Conservation (phyloP, 1,284 basidiomycete genomes). For the Heterobasidion parviporum region DNA sequence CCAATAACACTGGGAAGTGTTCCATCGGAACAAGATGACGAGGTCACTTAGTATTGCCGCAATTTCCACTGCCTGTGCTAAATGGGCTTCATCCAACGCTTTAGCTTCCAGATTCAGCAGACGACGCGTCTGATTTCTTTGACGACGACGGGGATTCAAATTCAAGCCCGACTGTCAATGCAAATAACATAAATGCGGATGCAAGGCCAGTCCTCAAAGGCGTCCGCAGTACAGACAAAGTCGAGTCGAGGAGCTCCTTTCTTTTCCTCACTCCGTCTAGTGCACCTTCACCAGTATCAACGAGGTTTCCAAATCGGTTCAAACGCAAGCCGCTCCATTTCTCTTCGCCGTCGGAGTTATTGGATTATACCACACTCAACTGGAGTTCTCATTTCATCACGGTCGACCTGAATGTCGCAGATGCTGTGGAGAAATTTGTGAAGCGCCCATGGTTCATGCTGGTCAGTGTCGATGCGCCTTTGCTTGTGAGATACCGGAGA, state of each 20-base stretch:
- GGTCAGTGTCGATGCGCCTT: constrained; percentile 80
- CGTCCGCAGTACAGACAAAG: neutral
- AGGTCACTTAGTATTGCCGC: neutral
- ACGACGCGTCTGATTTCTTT: neutral
- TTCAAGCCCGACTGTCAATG: neutral
- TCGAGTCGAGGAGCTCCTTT: constrained; percentile 5
- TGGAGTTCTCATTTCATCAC: constrained; percentile 86
- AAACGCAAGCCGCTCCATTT: constrained; percentile 32
- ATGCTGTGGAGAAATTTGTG: constrained; percentile 64
- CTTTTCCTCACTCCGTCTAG: constrained; percentile 7
- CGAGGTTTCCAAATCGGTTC: neutral
- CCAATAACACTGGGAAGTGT: constrained; percentile 27
- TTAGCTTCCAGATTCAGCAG: neutral
- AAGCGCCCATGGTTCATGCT: constrained; percentile 91
- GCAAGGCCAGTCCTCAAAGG: neutral
- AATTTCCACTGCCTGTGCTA: neutral
- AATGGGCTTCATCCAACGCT: neutral
- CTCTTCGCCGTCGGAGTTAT: constrained; percentile 43
- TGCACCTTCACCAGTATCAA: constrained; percentile 4
- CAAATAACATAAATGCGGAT: neutral
- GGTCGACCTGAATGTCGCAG: constrained; percentile 52
- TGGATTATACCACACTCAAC: constrained; percentile 74
- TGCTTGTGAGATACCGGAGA: constrained; percentile 52
- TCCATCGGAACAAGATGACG: no score
- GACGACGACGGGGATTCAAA: neutral